These are phyloP conservation scores for Mollisiaceae sp. DNA, from an alignment of 2,329 filamentous ascomycete genomes.

Conservation along the genomic window DNA sequence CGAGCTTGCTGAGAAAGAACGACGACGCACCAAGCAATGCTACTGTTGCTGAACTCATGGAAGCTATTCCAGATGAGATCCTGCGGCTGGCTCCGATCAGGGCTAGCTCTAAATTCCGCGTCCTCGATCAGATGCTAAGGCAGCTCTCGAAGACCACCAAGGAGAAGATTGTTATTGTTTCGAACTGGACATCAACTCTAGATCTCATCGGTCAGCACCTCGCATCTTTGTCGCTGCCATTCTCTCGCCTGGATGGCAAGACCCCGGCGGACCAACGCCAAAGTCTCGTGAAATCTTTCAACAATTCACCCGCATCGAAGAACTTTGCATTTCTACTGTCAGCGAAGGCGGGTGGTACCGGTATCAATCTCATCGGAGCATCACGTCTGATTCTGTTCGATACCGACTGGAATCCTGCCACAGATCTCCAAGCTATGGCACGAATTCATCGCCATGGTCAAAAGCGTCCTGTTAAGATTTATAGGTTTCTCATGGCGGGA, in stretches of 20 bases:
- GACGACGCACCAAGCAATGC: conserved; percentile 42
- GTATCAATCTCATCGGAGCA: conserved; percentile 73
- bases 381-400: conserved; percentile 74
- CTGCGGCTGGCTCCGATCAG: conserved; percentile 58
- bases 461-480: conserved; percentile 70
- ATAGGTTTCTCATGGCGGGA: conserved; percentile 70
- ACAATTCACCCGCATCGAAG: conserved; percentile 58
- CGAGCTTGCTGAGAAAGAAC: conserved; percentile 60
- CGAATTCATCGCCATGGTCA: conserved; percentile 76
- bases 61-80: conserved; percentile 59
- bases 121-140: conserved; percentile 69
- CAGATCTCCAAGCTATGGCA: conserved; percentile 76
- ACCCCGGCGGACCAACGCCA: conserved; percentile 69
- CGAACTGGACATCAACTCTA: conserved; percentile 75
- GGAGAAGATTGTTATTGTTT: conserved; percentile 78
- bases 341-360: conserved; percentile 72
- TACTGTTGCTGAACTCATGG: conserved; percentile 50
- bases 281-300: conserved; percentile 72
- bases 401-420: conserved; percentile 78
- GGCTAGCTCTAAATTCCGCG: conserved; percentile 68
- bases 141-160: conserved; percentile 63
- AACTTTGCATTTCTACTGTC: conserved; percentile 74
- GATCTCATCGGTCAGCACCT: conserved; percentile 69
- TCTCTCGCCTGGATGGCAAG: conserved; percentile 71
- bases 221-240: conserved; percentile 62